These are phyloP conservation scores for Ustulina deusta DNA, from an alignment of 2,329 filamentous ascomycete species.

Conservation along the genomic window DNA sequence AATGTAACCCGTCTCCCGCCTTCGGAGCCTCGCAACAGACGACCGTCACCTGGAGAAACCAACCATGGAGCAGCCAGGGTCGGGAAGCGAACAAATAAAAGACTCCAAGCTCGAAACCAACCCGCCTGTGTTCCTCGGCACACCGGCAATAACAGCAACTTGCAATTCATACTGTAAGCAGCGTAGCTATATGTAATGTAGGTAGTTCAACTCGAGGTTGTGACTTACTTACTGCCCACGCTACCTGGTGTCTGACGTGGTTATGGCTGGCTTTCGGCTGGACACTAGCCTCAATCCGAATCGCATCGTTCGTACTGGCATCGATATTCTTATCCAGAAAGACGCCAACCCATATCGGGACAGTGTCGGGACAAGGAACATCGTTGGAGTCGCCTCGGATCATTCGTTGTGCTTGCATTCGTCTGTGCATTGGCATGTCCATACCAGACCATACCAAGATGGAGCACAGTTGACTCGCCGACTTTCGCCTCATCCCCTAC, in stretches of 20 bases:
- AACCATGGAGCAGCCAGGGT: no score
- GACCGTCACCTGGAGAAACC: constrained; percentile 42
- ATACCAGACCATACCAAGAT: constrained; percentile 20
- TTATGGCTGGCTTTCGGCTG: background rate
- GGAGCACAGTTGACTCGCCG: constrained; percentile 28
- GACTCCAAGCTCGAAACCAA: no score
- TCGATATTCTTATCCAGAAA: constrained; percentile 7
- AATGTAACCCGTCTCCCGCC: constrained; percentile 43
- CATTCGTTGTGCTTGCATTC: constrained; percentile 28
- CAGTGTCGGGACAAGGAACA: constrained; percentile 22
- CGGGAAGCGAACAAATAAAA: no score
- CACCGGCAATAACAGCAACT: constrained; percentile 3
- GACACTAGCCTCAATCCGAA: constrained; percentile 10
- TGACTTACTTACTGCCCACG: background rate
- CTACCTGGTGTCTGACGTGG: constrained; percentile 1
- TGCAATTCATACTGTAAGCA: background rate
- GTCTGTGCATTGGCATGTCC: background rate
- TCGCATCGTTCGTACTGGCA: background rate
- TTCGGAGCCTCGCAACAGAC: constrained; percentile 51
- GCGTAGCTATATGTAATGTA: background rate
- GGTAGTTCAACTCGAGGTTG: no score
- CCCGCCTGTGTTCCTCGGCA: constrained; percentile 19
- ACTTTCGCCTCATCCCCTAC: constrained; percentile 23
- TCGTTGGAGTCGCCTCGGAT: constrained; percentile 20
- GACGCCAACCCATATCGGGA: constrained; percentile 16